These are phyloP conservation scores for Arxiozyma slooffiae DNA, from an alignment of 1,139 yeast genomes.

Conservation along the genomic window DNA sequence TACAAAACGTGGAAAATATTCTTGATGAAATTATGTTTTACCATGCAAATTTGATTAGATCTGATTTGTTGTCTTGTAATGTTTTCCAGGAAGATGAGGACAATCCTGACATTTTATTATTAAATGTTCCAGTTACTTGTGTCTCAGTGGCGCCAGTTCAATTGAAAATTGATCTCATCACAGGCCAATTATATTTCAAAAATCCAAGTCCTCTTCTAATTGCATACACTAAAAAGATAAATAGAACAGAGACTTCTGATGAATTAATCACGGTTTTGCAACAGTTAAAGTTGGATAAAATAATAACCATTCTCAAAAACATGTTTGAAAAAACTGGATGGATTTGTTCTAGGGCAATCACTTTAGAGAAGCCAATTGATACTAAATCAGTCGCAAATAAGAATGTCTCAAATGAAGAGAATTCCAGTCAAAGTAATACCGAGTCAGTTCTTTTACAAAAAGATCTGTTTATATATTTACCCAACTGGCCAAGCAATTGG, in stretches of 20 bases:
- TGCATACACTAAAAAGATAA: slow-evolving; percentile 33
- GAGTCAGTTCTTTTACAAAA: slow-evolving; percentile 24
- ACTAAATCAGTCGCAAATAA: slow-evolving; percentile 20
- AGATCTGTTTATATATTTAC: slow-evolving; percentile 46
- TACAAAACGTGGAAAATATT: slow-evolving; percentile 31
- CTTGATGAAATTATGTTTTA: slow-evolving; percentile 31
- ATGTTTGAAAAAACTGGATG: slow-evolving; percentile 58
- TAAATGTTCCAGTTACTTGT: slow-evolving; percentile 30
- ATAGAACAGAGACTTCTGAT: slow-evolving; percentile 29
- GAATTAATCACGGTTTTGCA: slow-evolving; percentile 30
- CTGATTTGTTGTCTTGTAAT: slow-evolving; percentile 23
- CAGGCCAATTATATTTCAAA: slow-evolving; percentile 40
- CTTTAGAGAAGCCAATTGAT: slow-evolving; percentile 31
- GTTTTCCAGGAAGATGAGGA: slow-evolving; percentile 28
- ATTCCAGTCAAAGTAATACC: background rate
- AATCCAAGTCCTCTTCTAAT: slow-evolving; percentile 39
- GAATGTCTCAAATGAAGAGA: slow-evolving; percentile 9
- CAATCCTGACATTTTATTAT: slow-evolving; percentile 23
- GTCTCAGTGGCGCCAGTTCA: slow-evolving; percentile 31
- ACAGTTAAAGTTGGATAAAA: slow-evolving; percentile 46
- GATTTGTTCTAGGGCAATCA: slow-evolving; percentile 50
- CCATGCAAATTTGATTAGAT: slow-evolving; percentile 27
- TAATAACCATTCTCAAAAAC: slow-evolving; percentile 42
- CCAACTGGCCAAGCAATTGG: slow-evolving; percentile 70
- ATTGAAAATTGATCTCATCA: slow-evolving; percentile 34